Evolutionary conservation across 2,329 filamentous ascomycete species (phyloP).

Genomic region (Harringtonia lauricola): DNA sequence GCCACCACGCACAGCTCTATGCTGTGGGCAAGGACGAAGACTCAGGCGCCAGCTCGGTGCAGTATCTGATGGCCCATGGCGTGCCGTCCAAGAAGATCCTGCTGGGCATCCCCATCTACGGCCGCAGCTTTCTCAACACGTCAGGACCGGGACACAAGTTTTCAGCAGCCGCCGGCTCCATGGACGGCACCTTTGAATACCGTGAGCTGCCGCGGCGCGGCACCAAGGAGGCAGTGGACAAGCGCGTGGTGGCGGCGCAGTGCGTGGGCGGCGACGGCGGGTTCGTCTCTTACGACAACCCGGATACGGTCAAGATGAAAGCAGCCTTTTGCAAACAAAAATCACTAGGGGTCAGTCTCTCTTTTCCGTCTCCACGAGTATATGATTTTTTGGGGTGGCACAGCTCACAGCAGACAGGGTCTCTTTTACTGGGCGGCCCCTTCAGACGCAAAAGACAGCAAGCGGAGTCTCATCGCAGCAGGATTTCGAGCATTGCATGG

Average conservation of each 20-base stretch:
- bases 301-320: constrained; percentile 65
- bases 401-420: no score
- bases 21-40: constrained; percentile 46
- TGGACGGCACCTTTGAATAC: constrained; percentile 66
- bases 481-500: constrained; percentile 48
- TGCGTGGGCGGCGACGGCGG: constrained; percentile 64
- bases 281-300: constrained; percentile 72
- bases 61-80: constrained; percentile 52
- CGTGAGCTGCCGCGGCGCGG: constrained; percentile 50
- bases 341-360: constrained; percentile 46
- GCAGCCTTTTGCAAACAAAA: constrained; percentile 62
- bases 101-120: constrained; percentile 65
- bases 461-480: constrained; percentile 45
- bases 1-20: constrained; percentile 69
- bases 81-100: constrained; percentile 63
- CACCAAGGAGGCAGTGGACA: constrained; percentile 58
- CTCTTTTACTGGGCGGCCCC: constrained; percentile 78
- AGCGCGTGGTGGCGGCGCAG: constrained; percentile 55
- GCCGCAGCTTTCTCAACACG: constrained; percentile 61
- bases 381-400: no score
- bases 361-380: not conserved
- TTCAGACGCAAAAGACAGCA: constrained; percentile 49
- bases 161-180: constrained; percentile 38
- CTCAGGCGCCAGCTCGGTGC: constrained; percentile 56
- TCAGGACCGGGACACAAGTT: constrained; percentile 53